Conservation (phyloP, 2,329 filamentous ascomycete genomes). For the Aspergillus thermomutatus region DNA sequence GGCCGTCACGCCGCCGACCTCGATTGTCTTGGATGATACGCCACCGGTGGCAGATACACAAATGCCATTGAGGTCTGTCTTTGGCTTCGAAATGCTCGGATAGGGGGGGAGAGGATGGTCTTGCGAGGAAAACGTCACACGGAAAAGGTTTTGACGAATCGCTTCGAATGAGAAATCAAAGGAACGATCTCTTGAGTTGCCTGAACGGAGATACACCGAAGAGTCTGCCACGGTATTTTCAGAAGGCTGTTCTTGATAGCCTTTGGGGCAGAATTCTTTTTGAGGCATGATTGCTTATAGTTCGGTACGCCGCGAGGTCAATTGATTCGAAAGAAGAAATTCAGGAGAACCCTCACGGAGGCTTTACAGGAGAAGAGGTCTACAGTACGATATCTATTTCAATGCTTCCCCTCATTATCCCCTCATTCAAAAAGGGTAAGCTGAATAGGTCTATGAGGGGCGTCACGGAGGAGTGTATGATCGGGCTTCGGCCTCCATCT, state of each 20-base stretch:
- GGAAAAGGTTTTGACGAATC: constrained; percentile 61
- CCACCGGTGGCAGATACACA: constrained; percentile 32
- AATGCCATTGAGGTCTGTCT: constrained; percentile 32
- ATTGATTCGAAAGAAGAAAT: not conserved
- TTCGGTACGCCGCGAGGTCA: not conserved
- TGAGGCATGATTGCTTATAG: constrained; percentile 44
- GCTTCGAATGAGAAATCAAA: constrained; percentile 63
- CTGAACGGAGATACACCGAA: constrained; percentile 43
- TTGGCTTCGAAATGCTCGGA: constrained; percentile 55
- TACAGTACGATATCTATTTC: constrained; percentile 15
- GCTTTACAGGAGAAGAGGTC: not conserved
- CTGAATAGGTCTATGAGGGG: not conserved
- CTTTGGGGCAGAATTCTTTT: constrained; percentile 43
- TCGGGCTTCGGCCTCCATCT: constrained; percentile 31
- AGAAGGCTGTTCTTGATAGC: constrained; percentile 31
- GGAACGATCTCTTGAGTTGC: constrained; percentile 33
- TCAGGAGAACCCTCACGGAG: not conserved
- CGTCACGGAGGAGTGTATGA: constrained; percentile 6
- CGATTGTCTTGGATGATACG: constrained; percentile 41
- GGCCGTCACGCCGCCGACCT: constrained; percentile 50
- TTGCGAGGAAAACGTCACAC: constrained; percentile 63
- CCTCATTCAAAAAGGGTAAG: not conserved
- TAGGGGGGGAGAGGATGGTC: constrained; percentile 63
- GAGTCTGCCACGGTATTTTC: constrained; percentile 11
- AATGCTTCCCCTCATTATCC: constrained; percentile 5